Conservation (phyloP, 345 rosid species). For the Litchi chinensis region DNA sequence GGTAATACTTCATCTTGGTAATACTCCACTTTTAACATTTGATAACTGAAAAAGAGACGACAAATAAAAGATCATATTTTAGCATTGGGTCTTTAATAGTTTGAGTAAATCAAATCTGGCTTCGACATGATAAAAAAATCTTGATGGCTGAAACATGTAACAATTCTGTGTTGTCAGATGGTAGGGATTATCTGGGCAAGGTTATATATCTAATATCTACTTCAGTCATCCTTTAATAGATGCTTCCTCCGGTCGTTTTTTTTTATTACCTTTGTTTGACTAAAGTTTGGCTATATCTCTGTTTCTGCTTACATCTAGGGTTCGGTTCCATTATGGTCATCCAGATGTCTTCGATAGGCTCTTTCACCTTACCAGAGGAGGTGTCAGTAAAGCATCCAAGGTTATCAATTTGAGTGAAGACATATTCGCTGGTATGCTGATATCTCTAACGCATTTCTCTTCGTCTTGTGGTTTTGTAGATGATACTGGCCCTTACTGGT, state of each 20-base stretch:
- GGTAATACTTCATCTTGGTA: background rate
- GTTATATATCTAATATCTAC: background rate
- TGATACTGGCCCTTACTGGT: conserved; percentile 1
- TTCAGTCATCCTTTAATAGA: background rate
- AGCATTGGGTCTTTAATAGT: background rate
- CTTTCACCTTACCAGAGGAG: conserved; percentile 98
- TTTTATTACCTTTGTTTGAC: conserved; percentile 2
- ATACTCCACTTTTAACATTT: background rate
- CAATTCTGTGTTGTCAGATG: background rate
- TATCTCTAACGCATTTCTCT: conserved; percentile 11
- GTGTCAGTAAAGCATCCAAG: conserved; percentile 97
- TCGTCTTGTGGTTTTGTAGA: conserved; percentile 10
- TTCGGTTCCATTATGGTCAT: conserved; percentile 99
- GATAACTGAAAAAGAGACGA: background rate
- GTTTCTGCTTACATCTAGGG: conserved; percentile 48
- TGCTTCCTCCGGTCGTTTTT: background rate
- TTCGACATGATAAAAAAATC: background rate
- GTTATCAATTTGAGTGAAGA: conserved; percentile 98
- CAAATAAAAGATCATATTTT: background rate
- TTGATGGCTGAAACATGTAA: conserved; percentile 3
- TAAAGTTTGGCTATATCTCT: background rate
- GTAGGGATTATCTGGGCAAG: background rate
- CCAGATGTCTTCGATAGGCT: conserved; percentile 99
- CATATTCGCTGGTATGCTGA: conserved; percentile 84
- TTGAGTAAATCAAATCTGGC: background rate